Percentiles rank a stretch among this genome's conserved stretches.
phyloP scores from a whole-genome alignment of 768 basidiomycete species.

The Psilocybe cyanescens region DNA sequence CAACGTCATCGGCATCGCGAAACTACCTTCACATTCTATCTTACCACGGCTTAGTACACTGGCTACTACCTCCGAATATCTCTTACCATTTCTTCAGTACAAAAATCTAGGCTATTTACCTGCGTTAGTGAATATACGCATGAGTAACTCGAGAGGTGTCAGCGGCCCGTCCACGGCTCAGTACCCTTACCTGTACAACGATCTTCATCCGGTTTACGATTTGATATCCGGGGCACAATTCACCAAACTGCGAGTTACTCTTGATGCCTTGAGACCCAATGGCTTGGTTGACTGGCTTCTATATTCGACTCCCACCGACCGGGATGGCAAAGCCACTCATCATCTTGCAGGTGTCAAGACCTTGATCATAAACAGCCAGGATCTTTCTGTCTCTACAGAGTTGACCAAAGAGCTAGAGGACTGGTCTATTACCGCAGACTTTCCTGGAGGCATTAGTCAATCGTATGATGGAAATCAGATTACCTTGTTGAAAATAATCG shows the following conservation, averaged over 20 bases:
- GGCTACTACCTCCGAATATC: slow-evolving; percentile 3
- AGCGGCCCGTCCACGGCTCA: background rate
- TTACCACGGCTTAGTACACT: slow-evolving; percentile 9
- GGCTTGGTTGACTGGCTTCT: background rate
- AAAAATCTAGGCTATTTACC: slow-evolving; percentile 5
- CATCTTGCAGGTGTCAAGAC: slow-evolving; percentile 1
- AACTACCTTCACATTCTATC: slow-evolving; percentile 1
- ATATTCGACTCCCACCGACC: background rate
- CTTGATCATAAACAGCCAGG: background rate
- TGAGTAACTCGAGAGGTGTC: background rate
- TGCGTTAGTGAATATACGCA: background rate
- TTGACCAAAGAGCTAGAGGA: background rate
- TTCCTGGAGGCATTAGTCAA: background rate
- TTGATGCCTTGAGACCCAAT: background rate
- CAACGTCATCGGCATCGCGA: slow-evolving; percentile 5
- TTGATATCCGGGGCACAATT: background rate
- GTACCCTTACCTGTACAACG: background rate
- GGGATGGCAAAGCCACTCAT: background rate
- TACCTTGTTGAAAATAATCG: background rate
- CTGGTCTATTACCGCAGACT: background rate
- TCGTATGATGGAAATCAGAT: background rate
- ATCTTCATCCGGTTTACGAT: slow-evolving; percentile 1
- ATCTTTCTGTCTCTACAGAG: background rate
- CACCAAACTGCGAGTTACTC: background rate
- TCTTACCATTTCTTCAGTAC: slow-evolving; percentile 9